A percentile compares a stretch with the other conserved stretches of the same genome.
Evolutionary conservation across 2,329 filamentous ascomycete genomes (phyloP).

Genomic region (Cercospora zeina): DNA sequence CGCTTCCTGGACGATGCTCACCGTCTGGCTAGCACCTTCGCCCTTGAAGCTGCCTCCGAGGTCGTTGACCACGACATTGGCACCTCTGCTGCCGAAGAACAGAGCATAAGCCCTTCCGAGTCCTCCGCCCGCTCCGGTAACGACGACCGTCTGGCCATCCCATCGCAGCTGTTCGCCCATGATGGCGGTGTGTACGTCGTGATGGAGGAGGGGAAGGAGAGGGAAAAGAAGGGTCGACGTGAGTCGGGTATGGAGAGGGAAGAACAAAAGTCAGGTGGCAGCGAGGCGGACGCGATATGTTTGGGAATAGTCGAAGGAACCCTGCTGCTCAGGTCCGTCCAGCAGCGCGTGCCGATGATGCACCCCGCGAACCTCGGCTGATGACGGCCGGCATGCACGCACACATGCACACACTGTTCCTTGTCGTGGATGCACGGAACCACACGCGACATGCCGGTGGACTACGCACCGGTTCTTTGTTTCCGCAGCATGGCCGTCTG

Average conservation of each 20-base stretch:
- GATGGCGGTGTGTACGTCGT: conserved; percentile 26
- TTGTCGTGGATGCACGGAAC: neutral
- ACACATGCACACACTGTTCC: neutral
- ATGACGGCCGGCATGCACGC: neutral
- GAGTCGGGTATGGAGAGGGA: conserved; percentile 11
- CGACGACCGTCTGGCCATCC: conserved; percentile 84
- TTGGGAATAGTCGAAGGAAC: conserved; percentile 14
- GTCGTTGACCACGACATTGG: conserved; percentile 95
- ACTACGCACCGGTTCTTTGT: neutral
- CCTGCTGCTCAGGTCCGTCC: conserved; percentile 9
- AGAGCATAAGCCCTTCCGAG: conserved; percentile 78
- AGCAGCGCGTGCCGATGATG: conserved; percentile 11
- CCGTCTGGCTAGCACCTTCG: conserved; percentile 76
- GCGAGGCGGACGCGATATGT: conserved; percentile 6
- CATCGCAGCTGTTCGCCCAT: conserved; percentile 74
- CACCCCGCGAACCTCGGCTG: conserved; percentile 8
- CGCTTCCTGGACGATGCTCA: conserved; percentile 15
- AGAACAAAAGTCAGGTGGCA: conserved; percentile 4
- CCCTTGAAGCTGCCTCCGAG: conserved; percentile 91
- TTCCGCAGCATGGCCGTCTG: neutral
- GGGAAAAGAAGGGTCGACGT: conserved; percentile 15
- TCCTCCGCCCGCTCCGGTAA: conserved; percentile 82
- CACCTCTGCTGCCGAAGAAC: conserved; percentile 90
- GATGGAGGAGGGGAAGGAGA: conserved; percentile 4
- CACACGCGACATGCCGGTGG: neutral